Evolutionary conservation across 2,329 filamentous ascomycete species (phyloP).

Genomic region (Calonectria leucothoes): DNA sequence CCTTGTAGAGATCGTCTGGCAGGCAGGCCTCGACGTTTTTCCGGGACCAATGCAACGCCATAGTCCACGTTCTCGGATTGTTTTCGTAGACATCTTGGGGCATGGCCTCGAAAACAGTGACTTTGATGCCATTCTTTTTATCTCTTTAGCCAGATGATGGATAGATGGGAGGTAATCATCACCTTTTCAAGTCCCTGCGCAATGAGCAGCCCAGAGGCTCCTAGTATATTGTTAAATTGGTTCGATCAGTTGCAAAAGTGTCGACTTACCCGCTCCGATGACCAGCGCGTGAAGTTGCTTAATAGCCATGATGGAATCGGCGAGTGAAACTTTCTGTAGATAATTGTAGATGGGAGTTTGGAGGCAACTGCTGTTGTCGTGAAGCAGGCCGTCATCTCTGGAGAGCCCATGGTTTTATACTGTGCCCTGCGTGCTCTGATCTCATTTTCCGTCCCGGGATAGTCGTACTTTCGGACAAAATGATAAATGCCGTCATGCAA

Average conservation of each 20-base stretch:
- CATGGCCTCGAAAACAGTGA: not conserved
- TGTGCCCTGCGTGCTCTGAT: too few relatives aligned
- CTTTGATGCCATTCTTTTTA: not conserved
- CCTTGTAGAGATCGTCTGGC: not conserved
- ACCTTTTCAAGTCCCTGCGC: not conserved
- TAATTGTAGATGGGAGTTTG: not conserved
- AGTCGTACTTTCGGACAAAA: constrained; percentile 1
- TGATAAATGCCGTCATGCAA: not conserved
- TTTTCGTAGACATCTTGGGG: not conserved
- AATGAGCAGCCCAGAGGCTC: not conserved
- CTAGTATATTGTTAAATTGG: not conserved
- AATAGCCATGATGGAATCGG: not conserved
- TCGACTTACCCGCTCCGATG: not conserved
- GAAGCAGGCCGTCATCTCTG: not conserved
- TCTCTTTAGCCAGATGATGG: not conserved
- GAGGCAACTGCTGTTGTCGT: not conserved
- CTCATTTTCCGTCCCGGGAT: not conserved
- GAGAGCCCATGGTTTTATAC: not conserved
- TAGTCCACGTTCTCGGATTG: not conserved
- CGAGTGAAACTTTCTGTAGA: not conserved
- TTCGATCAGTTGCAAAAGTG: not conserved
- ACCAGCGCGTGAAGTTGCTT: not conserved
- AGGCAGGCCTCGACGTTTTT: not conserved
- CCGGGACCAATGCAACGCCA: not conserved
- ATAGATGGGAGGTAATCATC: too few relatives aligned